Conservation (phyloP, 805 yeast species). For the Vanderwaltozyma polyspora region DNA sequence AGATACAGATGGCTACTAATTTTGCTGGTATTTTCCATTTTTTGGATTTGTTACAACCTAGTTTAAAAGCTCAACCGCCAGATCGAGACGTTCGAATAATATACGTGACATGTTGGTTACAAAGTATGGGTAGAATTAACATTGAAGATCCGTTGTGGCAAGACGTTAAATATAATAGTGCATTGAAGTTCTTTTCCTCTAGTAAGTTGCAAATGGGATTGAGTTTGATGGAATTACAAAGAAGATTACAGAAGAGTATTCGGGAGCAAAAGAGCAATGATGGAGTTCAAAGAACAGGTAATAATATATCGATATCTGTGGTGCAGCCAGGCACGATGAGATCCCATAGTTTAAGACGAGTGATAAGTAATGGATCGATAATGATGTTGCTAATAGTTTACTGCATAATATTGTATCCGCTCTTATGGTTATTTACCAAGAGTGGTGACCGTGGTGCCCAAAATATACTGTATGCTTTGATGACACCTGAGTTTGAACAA, state of each 20-base stretch:
- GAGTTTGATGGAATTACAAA: conserved; percentile 72
- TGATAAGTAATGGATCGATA: conserved; percentile 64
- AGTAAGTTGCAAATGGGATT: conserved; percentile 68
- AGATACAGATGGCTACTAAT: conserved; percentile 72
- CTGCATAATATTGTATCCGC: conserved; percentile 54
- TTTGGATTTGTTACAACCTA: conserved; percentile 68
- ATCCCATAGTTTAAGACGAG: conserved; percentile 73
- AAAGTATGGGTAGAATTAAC: conserved; percentile 60
- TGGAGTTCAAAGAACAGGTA: conserved; percentile 27
- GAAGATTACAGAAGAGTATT: conserved; percentile 43
- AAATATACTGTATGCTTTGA: conserved; percentile 54
- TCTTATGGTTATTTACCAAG: conserved; percentile 74
- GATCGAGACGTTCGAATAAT: conserved; percentile 86
- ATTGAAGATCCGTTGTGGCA: conserved; percentile 55
- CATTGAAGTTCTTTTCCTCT: conserved; percentile 73
- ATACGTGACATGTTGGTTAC: conserved; percentile 67
- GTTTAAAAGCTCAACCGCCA: conserved; percentile 80
- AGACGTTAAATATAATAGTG: conserved; percentile 40
- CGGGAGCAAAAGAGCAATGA: conserved; percentile 14
- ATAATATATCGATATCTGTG: conserved; percentile 56
- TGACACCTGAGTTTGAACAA: conserved; percentile 58
- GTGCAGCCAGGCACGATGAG: conserved; percentile 93
- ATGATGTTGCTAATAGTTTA: conserved; percentile 49
- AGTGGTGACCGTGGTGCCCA: conserved; percentile 73
- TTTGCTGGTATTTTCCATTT: conserved; percentile 75